A percentile compares a stretch with the other conserved stretches of the same genome.
Conservation (phyloP, 2,329 filamentous ascomycete genomes). For the Davidsoniella eucalypti region DNA sequence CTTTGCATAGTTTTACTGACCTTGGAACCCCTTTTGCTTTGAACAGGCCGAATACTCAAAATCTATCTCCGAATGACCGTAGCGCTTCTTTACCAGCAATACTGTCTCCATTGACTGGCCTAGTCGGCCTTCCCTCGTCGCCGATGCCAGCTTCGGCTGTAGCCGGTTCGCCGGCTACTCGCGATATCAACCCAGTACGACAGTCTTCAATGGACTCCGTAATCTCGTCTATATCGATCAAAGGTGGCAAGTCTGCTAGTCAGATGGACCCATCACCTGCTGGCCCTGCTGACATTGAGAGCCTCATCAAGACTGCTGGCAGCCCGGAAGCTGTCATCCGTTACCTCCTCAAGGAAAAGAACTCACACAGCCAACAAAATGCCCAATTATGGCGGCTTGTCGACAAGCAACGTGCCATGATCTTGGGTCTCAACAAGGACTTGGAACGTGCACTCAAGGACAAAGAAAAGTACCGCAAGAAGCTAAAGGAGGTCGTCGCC, state of each 20-base stretch:
- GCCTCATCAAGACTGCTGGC: slow-evolving; percentile 67
- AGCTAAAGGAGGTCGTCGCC: slow-evolving; percentile 58
- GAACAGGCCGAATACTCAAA: not conserved
- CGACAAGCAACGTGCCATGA: slow-evolving; percentile 90
- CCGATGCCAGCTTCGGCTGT: slow-evolving; percentile 10
- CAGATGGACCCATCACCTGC: slow-evolving; percentile 33
- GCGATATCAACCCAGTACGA: slow-evolving; percentile 31
- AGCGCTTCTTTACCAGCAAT: slow-evolving; percentile 6
- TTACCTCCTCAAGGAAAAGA: slow-evolving; percentile 80
- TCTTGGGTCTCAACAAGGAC: slow-evolving; percentile 86
- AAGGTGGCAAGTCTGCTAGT: slow-evolving; percentile 32
- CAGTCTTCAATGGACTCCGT: slow-evolving; percentile 87
- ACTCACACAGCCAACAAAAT: slow-evolving; percentile 77
- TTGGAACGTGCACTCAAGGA: slow-evolving; percentile 81
- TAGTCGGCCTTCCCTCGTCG: slow-evolving; percentile 17
- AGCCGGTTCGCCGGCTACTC: slow-evolving; percentile 15
- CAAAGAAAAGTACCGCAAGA: slow-evolving; percentile 84
- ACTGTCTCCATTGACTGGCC: slow-evolving; percentile 19
- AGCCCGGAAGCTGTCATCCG: slow-evolving; percentile 80
- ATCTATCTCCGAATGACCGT: slow-evolving; percentile 8
- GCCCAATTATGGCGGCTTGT: slow-evolving; percentile 86
- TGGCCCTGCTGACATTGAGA: slow-evolving; percentile 58
- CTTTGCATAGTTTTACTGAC: not conserved
- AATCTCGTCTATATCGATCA: slow-evolving; percentile 59
- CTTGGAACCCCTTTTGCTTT: not conserved